Evolutionary conservation across 2,329 filamentous ascomycete genomes (phyloP).

Genomic region (Aspergillus eucalypticola): DNA sequence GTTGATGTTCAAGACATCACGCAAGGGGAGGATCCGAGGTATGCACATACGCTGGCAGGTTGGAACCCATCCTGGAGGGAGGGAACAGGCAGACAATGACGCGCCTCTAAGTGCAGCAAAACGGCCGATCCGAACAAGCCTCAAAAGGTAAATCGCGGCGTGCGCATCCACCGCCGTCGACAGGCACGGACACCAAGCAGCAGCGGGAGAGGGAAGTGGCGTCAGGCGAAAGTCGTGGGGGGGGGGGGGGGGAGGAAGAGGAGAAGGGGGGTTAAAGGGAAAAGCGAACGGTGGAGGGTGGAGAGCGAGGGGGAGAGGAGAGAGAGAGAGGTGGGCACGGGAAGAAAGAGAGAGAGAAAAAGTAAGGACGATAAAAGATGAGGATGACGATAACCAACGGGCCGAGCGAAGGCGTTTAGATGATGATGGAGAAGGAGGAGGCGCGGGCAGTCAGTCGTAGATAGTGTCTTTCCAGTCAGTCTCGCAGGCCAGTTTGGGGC

Average conservation of each 20-base stretch:
- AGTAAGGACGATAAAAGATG: conserved; percentile 12
- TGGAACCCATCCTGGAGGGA: conserved; percentile 55
- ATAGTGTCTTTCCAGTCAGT: conserved; percentile 7
- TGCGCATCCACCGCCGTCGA: conserved; percentile 37
- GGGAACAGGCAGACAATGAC: conserved; percentile 27
- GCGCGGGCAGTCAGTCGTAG: conserved; percentile 20
- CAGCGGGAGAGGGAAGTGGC: conserved; percentile 9
- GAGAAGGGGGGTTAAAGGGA: neutral
- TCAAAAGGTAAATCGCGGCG: conserved; percentile 29
- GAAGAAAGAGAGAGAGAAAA: conserved; percentile 1
- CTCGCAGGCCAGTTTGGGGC: conserved; percentile 1
- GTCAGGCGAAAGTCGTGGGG: conserved; percentile 3
- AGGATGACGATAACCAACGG: conserved; percentile 18
- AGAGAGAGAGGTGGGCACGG: neutral
- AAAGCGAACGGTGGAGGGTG: conserved; percentile 7
- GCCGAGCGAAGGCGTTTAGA: conserved; percentile 16
- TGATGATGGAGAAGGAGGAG: conserved; percentile 6
- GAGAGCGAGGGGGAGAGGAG: conserved; percentile 12
- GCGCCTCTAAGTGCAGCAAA: conserved; percentile 30
- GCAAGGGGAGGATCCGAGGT: neutral
- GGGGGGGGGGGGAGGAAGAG: neutral
- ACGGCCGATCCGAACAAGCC: conserved; percentile 40
- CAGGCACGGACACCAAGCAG: conserved; percentile 17
- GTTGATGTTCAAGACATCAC: neutral
- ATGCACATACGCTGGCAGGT: conserved; percentile 62